phyloP scores from a whole-genome alignment of 768 basidiomycete genomes.

The Trametes coccinea region DNA sequence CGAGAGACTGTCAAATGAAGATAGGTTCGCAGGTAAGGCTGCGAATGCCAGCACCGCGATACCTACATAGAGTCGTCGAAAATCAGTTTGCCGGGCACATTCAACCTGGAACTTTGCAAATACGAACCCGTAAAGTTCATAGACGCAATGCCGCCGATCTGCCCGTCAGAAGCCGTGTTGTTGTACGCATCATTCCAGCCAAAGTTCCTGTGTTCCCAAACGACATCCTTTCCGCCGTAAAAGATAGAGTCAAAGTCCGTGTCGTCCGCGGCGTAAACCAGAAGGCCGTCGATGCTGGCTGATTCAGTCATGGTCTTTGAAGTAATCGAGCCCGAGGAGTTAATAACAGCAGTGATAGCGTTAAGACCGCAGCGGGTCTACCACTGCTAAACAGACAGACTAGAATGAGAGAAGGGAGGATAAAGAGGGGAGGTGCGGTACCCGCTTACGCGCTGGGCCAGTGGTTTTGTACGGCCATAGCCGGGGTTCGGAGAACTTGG shows the following conservation, averaged over 20 bases:
- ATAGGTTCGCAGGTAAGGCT: not conserved
- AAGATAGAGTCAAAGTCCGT: not conserved
- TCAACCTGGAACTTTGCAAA: not conserved
- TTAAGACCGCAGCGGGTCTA: not conserved
- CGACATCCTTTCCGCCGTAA: not conserved
- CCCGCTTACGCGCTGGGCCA: not conserved
- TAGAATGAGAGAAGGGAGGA: not conserved
- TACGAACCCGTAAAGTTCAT: not conserved
- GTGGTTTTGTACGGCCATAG: not conserved
- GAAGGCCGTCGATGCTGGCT: not conserved
- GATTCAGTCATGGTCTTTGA: constrained; percentile 8
- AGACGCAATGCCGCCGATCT: not conserved
- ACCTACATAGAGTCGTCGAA: not conserved
- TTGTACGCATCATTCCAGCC: not conserved
- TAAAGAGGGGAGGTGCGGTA: not conserved
- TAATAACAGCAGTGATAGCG: not conserved
- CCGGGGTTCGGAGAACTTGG: not conserved
- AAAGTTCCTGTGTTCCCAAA: not conserved
- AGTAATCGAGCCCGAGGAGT: too few relatives aligned
- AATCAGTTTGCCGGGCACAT: not conserved
- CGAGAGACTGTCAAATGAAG: not conserved
- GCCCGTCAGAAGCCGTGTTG: not conserved
- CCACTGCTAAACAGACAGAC: not conserved
- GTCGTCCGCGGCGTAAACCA: constrained; percentile 5
- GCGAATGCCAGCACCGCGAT: not conserved